Conservation (phyloP, 345 rosid genomes). For the Citrus maxima region DNA sequence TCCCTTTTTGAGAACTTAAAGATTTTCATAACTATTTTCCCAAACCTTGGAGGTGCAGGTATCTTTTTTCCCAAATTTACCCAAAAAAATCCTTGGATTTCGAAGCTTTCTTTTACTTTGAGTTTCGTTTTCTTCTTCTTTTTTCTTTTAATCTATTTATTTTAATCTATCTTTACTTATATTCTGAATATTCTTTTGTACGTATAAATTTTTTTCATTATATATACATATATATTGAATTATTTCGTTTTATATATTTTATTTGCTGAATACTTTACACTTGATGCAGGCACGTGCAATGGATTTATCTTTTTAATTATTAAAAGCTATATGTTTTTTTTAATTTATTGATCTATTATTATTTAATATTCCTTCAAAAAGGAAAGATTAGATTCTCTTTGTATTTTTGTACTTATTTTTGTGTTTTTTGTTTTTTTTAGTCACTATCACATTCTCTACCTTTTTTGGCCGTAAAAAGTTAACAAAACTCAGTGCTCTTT, state of each 20-base stretch:
- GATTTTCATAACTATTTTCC: no score
- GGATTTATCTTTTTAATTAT: neutral
- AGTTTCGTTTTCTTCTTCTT: neutral
- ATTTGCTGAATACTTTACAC: neutral
- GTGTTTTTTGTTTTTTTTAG: neutral
- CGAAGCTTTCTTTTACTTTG: neutral
- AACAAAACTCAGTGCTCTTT: neutral
- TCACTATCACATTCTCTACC: neutral
- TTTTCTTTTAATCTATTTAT: neutral
- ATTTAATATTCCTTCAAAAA: neutral
- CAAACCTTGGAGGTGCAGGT: no score
- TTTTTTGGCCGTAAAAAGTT: neutral
- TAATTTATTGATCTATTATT: neutral
- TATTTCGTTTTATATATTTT: no score
- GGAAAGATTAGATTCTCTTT: neutral
- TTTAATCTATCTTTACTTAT: neutral
- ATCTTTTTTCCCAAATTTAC: no score
- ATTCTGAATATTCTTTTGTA: neutral
- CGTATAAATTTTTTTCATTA: neutral
- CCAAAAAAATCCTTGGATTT: neutral
- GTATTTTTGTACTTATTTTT: neutral
- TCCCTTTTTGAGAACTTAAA: no score
- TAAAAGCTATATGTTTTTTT: neutral
- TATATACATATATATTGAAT: neutral
- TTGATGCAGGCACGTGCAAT: neutral